phyloP scores from a whole-genome alignment of 805 yeast genomes.

The Lipomyces japonicus region DNA sequence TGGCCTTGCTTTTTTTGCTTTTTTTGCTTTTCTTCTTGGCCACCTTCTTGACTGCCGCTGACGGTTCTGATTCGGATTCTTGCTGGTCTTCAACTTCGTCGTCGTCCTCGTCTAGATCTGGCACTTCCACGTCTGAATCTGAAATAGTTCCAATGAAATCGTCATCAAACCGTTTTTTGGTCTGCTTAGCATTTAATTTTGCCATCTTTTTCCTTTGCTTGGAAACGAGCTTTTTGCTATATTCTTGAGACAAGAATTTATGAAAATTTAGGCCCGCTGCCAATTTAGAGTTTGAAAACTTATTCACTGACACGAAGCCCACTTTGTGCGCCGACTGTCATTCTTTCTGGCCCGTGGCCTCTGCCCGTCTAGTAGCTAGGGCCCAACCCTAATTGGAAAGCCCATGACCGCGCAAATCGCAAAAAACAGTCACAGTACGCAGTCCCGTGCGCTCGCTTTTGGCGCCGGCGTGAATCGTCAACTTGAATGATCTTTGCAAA shows the following conservation, averaged over 20 bases:
- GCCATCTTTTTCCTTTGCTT: constrained; percentile 6
- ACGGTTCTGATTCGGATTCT: constrained; percentile 6
- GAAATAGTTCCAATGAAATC: constrained; percentile 26
- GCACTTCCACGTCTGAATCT: constrained; percentile 21
- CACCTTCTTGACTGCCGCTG: constrained; percentile 20
- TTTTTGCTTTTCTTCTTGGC: background rate
- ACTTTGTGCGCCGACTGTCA: background rate
- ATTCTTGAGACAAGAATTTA: background rate
- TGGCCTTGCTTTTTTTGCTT: background rate
- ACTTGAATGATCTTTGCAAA: too few species aligned
- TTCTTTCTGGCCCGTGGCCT: too few species aligned
- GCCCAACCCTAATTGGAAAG: background rate
- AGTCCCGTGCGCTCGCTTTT: too few species aligned
- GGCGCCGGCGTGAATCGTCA: too few species aligned
- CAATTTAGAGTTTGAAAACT: background rate
- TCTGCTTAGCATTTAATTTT: background rate
- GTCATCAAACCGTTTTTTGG: constrained; percentile 5
- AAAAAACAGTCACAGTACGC: too few species aligned
- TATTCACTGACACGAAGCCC: background rate
- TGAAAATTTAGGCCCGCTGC: background rate
- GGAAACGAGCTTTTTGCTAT: background rate
- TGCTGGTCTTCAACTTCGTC: constrained; percentile 10
- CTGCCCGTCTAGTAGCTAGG: background rate
- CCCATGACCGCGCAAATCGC: too few species aligned
- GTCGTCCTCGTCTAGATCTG: constrained; percentile 23